Evolutionary conservation across 345 rosid genomes (phyloP), one percentile per base, ranked within the genome.

Genomic region (Anacardium occidentale): DNA sequence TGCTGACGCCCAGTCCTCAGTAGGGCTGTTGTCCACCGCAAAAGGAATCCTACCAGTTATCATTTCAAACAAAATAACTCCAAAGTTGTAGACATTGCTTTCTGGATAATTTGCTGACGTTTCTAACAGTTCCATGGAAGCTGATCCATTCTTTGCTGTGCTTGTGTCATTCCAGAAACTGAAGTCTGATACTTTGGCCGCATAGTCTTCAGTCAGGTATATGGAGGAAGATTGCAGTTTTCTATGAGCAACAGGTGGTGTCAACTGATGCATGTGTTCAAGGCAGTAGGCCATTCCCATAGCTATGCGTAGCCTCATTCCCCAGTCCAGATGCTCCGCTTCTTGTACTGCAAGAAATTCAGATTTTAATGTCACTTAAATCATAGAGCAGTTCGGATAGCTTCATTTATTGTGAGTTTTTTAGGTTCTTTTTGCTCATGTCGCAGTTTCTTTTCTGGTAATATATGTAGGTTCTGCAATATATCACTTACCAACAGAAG

Each of bases 271-370:
- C 94, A 93, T 84, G 75, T 95, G 87, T 62, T 95, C 96, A 22
- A 95, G 88, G 81, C 98, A 95, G 81, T 92, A 93, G 22, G 96
- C 94, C 77, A 87, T 80, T 55, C 99, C 98, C 98, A 90, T 89
- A 63, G 80, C 76, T 80, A 91, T 90, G 69, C 99, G 82, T 56
- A 91, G 70, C 79, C 98, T 77, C 79, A 84, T 84, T 57, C 83
- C 85, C 99, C 98, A 95, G 82, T 91, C 86, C 85, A 95, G 83
- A 75, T 89, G 98, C 79, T 95, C 98, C 7, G 87, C 77, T 78
- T 87, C 96, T 81, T 85, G 84, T 76, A 89, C 99, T 95, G 88
- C 80, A 85, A 59, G 70, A 76, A 66, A 73, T 64, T 10, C 72
- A 48, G 2, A 53, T 45, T 29, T 73, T 37, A 48, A 52, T 14